phyloP scores from a whole-genome alignment of 2,329 filamentous ascomycete species.

The Colletotrichum falcatum region DNA sequence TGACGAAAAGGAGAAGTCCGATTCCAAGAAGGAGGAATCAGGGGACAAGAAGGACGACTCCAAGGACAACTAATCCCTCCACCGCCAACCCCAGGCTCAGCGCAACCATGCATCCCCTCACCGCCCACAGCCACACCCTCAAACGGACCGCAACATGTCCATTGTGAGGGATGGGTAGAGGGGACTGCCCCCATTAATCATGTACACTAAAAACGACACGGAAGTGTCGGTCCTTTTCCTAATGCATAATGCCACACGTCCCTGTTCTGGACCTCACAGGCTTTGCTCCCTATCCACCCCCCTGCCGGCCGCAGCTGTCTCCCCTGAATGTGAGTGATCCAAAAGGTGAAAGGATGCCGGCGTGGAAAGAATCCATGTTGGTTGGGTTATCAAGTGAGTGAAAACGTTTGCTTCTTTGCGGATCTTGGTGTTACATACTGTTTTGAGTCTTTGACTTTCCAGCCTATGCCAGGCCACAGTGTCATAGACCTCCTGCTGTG shows the following conservation, averaged over 20 bases:
- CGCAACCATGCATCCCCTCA: conserved; percentile 27
- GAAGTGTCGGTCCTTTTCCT: not conserved
- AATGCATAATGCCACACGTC: conserved; percentile 3
- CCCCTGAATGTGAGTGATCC: not conserved
- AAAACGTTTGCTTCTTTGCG: not conserved
- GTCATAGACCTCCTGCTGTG: not conserved
- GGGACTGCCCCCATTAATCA: not conserved
- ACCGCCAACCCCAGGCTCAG: conserved; percentile 14
- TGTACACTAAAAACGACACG: not conserved
- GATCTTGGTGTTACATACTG: not conserved
- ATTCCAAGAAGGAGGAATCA: conserved; percentile 39
- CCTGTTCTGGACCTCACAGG: not conserved
- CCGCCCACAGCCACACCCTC: not conserved
- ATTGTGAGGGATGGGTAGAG: not conserved
- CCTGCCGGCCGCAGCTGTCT: not conserved
- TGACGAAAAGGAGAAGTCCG: conserved; percentile 40
- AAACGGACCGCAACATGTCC: not conserved
- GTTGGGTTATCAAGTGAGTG: not conserved
- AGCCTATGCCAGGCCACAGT: not conserved
- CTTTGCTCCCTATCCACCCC: not conserved
- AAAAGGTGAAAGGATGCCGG: not conserved
- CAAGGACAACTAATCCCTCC: conserved; percentile 13
- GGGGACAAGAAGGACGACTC: not conserved
- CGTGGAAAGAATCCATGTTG: not conserved
- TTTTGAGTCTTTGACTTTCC: not conserved